A percentile compares a stretch with the other conserved stretches of the same genome.
Conservation (phyloP, 805 yeast species). For the Schwanniomyces occidentalis region DNA sequence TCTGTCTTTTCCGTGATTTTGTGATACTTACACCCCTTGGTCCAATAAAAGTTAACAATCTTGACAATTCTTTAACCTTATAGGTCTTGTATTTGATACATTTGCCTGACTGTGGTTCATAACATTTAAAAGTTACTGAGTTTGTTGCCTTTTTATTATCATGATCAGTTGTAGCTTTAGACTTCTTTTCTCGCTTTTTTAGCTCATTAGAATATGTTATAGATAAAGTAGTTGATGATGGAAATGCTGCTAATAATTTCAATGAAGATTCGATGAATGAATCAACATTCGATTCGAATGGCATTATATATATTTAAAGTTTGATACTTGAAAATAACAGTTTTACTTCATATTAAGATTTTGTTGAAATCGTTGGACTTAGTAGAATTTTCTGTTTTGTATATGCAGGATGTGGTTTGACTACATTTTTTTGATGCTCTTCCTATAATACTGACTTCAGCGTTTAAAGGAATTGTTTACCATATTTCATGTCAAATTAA, state of each 20-base stretch:
- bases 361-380: too few species aligned
- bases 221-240: conserved; percentile 33
- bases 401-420: conserved; percentile 3
- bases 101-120: conserved; percentile 63
- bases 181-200: conserved; percentile 21
- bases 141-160: conserved; percentile 23
- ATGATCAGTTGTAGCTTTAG: conserved; percentile 7
- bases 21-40: conserved; percentile 55
- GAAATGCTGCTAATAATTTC: conserved; percentile 36
- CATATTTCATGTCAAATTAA: too few species aligned
- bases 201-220: conserved; percentile 35
- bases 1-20: conserved; percentile 11
- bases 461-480: too few species aligned
- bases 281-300: conserved; percentile 14
- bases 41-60: conserved; percentile 72
- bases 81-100: conserved; percentile 58
- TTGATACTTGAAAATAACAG: too few species aligned
- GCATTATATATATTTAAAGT: conserved; percentile 4
- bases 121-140: conserved; percentile 56
- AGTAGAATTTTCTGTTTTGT: neutral
- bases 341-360: too few species aligned
- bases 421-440: too few species aligned
- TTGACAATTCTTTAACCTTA: conserved; percentile 71
- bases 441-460: too few species aligned
- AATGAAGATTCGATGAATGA: conserved; percentile 31